Evolutionary conservation across 768 basidiomycete genomes (phyloP).

Genomic region (Lactarius evosmus): DNA sequence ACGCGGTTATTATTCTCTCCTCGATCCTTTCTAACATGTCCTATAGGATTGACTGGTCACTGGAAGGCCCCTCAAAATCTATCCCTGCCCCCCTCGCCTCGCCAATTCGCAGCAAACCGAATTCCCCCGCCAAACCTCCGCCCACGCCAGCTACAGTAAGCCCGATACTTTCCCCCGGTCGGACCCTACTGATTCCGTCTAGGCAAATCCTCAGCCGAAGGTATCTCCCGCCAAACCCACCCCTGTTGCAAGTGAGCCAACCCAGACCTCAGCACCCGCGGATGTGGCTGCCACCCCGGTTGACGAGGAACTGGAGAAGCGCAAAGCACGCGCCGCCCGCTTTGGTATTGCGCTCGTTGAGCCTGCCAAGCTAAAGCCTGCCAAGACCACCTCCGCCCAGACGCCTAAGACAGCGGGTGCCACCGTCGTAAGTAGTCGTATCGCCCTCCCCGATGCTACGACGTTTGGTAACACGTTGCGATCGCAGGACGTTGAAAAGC

Average conservation of each 20-base stretch:
- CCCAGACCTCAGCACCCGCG: slow-evolving; percentile 12
- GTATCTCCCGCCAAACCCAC: slow-evolving; percentile 3
- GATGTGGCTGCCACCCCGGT: slow-evolving; percentile 27
- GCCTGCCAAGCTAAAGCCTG: slow-evolving; percentile 34
- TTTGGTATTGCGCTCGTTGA: slow-evolving; percentile 65
- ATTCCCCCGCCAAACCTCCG: not conserved
- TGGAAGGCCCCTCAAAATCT: not conserved
- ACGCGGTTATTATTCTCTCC: slow-evolving; percentile 17
- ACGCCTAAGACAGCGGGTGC: slow-evolving; percentile 26
- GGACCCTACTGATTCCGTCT: not conserved
- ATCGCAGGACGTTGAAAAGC: slow-evolving; percentile 38
- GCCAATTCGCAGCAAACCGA: slow-evolving; percentile 5
- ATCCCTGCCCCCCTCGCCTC: not conserved
- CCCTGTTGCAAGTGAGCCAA: not conserved
- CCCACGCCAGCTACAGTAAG: slow-evolving; percentile 6
- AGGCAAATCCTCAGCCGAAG: slow-evolving; percentile 11
- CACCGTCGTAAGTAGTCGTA: slow-evolving; percentile 2
- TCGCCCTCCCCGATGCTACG: not conserved
- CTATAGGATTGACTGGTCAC: slow-evolving; percentile 16
- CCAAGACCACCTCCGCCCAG: slow-evolving; percentile 23
- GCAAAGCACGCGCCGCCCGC: slow-evolving; percentile 61
- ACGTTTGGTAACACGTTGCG: not conserved
- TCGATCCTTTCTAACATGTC: not conserved
- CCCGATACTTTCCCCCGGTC: not conserved
- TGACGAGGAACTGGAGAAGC: slow-evolving; percentile 55